phyloP scores from a whole-genome alignment of 2,329 filamentous ascomycete species.

The Colletotrichum neosansevieriae region DNA sequence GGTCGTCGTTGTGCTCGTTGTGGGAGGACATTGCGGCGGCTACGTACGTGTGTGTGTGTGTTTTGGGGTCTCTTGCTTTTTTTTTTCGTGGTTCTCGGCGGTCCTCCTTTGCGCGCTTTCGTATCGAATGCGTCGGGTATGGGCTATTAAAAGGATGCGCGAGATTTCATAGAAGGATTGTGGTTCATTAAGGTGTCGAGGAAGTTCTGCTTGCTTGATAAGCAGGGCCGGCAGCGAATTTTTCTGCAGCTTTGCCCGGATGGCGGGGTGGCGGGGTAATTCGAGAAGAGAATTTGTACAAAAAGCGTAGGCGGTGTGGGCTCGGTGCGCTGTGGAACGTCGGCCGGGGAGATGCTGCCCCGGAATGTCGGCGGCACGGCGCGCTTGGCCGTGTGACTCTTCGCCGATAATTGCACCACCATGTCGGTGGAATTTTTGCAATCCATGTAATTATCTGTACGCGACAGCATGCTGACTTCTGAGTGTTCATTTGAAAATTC shows the following conservation, averaged over 20 bases:
- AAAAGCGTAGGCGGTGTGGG: slow-evolving; percentile 36
- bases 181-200: slow-evolving; percentile 35
- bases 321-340: background rate
- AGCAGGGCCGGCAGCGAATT: slow-evolving; percentile 28
- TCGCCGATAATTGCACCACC: background rate
- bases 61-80: background rate
- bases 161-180: background rate
- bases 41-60: background rate
- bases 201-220: slow-evolving; percentile 38
- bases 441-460: too few species aligned
- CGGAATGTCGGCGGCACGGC: slow-evolving; percentile 11
- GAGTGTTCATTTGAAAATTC: background rate
- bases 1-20: slow-evolving; percentile 30
- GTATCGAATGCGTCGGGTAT: slow-evolving; percentile 7
- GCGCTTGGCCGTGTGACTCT: slow-evolving; percentile 3
- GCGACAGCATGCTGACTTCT: background rate
- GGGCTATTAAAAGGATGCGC: slow-evolving; percentile 13
- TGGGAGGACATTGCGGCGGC: slow-evolving; percentile 30
- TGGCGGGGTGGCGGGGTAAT: slow-evolving; percentile 40
- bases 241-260: slow-evolving; percentile 29
- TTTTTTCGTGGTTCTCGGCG: too few species aligned
- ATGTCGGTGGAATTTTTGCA: too few species aligned
- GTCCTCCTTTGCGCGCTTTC: background rate
- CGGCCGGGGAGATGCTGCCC: slow-evolving; percentile 23
- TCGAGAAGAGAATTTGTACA: background rate